Evolutionary conservation across 1,284 basidiomycete species (phyloP).

Genomic region (Agaricales sp.): DNA sequence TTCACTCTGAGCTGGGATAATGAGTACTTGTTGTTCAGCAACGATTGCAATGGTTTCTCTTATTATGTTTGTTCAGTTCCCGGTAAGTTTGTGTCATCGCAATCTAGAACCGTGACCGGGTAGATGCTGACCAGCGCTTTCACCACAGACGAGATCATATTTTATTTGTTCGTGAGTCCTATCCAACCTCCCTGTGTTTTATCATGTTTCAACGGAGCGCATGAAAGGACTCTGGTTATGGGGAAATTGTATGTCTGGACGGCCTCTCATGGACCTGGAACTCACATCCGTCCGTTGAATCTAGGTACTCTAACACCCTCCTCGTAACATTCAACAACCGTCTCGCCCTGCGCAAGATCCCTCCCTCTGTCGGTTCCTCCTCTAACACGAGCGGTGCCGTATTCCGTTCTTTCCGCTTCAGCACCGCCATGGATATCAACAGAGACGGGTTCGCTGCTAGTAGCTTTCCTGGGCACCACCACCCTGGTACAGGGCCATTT

Average conservation of each 20-base stretch:
- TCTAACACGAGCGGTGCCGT: too few relatives aligned
- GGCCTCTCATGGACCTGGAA: too few relatives aligned
- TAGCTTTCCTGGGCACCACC: too few relatives aligned
- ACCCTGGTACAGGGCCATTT: too few relatives aligned
- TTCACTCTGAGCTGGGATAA: neutral
- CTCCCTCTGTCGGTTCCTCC: too few relatives aligned
- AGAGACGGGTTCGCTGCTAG: too few relatives aligned
- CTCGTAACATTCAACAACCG: neutral
- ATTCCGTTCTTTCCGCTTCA: too few relatives aligned
- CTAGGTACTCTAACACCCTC: neutral
- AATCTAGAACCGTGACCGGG: neutral
- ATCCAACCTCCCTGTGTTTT: neutral
- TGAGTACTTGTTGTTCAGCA: neutral
- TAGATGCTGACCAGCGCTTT: neutral
- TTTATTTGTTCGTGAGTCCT: neutral
- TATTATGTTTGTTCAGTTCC: neutral
- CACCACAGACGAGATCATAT: neutral
- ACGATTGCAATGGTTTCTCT: neutral
- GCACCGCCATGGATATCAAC: too few relatives aligned
- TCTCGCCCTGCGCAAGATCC: neutral
- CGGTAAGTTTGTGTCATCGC: neutral
- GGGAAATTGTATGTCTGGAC: conserved; percentile 1
- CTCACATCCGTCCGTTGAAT: too few relatives aligned
- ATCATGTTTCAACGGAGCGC: neutral
- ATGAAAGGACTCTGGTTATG: neutral